Base-by-base conservation (phyloP, 768 basidiomycete species). In the Amylocystis lapponica region DNA sequence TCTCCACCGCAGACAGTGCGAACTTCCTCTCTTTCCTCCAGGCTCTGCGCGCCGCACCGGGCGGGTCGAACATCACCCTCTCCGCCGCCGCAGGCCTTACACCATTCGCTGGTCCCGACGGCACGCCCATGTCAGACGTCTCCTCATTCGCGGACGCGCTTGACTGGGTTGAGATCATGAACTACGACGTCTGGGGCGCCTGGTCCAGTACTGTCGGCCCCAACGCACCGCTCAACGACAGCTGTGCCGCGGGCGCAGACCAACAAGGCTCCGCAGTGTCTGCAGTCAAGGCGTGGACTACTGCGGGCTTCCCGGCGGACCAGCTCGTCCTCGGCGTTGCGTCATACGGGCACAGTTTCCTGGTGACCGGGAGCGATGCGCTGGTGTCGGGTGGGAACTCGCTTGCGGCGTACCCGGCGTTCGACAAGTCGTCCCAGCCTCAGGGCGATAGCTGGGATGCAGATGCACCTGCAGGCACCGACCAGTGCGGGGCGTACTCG, bases 311-410 rank as follows among this genome's bases (percentile, higher is more conserved):
- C 66, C 86, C 91, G n/a, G 66, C 71, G 3, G 62, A 59, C 41
- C 65, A 86, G 66, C 79, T 97, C 47, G 75, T 92, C 19, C 78
- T 98, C 9, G 94, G 92, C 39, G 80, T 94, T 2, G 79, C 93
- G 11, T 68, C 81, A 16, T 94, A 89, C 62, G 89, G 88, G 2
- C 90, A 89, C 64, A 78, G 83, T 35, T 93, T 69, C 68, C 25
- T 49, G 11, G 70, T 75, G 25, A 50, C 70, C 20, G 41, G 59
- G 5, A 41, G 19, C 27, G 55, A 49, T 23, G 76, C 76, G 1
- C 56, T 71, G 45, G 46, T 51, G 16, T 43, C 54, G 11, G 60
- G 61, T 10, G 46, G 59, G 14, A 49, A 40, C 33, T 65, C 53
- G 7, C 62, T 81, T 35, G 62, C 61, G 22, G 27, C 69, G 17